phyloP scores from a whole-genome alignment of 2,329 filamentous ascomycete genomes.

The Lecanoromycetidae sp. region DNA sequence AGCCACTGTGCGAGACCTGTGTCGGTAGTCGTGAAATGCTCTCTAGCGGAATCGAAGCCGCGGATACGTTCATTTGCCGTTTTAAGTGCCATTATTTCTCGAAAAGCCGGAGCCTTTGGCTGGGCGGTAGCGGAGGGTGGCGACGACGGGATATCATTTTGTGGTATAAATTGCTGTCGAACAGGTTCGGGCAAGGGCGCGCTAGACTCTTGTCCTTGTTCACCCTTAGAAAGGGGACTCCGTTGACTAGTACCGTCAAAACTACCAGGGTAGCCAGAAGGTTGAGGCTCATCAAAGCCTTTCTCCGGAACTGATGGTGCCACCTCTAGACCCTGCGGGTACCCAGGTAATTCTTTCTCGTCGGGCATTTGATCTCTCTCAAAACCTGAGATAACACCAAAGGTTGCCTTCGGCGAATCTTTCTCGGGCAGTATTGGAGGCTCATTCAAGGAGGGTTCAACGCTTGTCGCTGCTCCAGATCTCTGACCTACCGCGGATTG shows the following conservation, averaged over 20 bases:
- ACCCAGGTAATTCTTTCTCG: constrained; percentile 3
- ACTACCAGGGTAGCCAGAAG: not conserved
- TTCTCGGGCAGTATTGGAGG: not conserved
- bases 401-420: not conserved
- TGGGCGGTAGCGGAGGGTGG: constrained; percentile 8
- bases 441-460: not conserved
- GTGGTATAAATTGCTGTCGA: not conserved
- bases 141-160: not conserved
- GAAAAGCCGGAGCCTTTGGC: constrained; percentile 48
- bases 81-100: constrained; percentile 62
- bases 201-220: not conserved
- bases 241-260: not conserved
- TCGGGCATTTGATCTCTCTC: constrained; percentile 2
- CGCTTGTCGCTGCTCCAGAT: not conserved
- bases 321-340: not conserved
- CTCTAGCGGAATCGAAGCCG: constrained; percentile 60
- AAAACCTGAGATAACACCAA: not conserved
- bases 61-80: constrained; percentile 56
- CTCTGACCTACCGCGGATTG: not conserved
- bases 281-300: not conserved
- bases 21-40: constrained; percentile 58
- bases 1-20: constrained; percentile 60
- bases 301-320: not conserved
- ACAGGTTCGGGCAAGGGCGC: not conserved
- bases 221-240: not conserved